These are phyloP conservation scores for Candolleomyces efflorescens DNA, from an alignment of 768 basidiomycete species.

Conservation along the genomic window DNA sequence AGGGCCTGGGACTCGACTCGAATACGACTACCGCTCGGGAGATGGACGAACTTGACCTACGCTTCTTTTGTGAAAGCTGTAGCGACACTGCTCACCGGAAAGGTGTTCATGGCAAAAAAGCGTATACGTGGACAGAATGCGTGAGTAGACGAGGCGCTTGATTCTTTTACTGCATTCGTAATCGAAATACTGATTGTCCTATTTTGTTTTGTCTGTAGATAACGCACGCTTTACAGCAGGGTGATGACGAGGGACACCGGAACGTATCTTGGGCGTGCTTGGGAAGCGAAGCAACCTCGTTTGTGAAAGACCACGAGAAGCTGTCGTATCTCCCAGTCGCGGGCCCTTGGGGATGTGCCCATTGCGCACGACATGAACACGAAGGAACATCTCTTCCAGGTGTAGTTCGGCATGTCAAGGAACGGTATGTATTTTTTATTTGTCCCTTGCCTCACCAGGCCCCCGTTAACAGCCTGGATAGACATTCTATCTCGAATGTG, in stretches of 20 bases:
- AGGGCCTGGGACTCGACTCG: not conserved
- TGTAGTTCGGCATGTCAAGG: not conserved
- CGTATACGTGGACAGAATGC: conserved; percentile 1
- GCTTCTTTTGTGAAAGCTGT: not conserved
- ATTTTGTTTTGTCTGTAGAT: not conserved
- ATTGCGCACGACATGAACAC: not conserved
- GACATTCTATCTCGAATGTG: not conserved
- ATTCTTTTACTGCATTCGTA: too few species aligned
- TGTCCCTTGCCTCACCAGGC: not conserved
- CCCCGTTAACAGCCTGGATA: not conserved
- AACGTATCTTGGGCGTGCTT: not conserved
- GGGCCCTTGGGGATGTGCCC: not conserved
- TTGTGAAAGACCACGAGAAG: conserved; percentile 1
- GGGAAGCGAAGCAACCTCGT: not conserved
- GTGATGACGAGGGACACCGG: not conserved
- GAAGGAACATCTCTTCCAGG: not conserved
- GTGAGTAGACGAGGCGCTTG: not conserved
- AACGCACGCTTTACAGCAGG: not conserved
- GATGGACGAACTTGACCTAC: not conserved
- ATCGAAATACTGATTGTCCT: too few species aligned
- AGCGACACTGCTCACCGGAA: not conserved
- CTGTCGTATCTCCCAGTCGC: not conserved
- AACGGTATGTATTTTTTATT: not conserved
- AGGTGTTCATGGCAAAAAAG: not conserved
- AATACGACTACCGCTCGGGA: not conserved